Conservation (phyloP, 371 early-diverging fungal species). For the Mucor irregularis region DNA sequence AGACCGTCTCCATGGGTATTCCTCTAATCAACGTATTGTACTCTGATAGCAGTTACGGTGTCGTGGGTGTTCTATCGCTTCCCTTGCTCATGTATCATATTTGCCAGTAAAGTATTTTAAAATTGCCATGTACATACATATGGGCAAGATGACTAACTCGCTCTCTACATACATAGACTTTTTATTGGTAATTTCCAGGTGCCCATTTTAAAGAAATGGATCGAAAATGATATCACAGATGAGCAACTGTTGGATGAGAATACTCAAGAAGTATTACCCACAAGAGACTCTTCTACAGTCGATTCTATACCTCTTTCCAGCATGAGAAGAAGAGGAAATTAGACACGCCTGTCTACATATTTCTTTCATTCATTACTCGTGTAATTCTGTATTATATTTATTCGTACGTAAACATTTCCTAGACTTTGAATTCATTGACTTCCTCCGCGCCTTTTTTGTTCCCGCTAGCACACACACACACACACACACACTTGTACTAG, state of each 20-base stretch:
- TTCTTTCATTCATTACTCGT: too few species aligned
- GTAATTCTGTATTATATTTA: too few species aligned
- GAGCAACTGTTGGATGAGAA: background rate
- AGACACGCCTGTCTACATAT: background rate
- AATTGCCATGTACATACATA: too few species aligned
- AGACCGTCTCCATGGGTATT: constrained; percentile 77
- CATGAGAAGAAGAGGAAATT: constrained; percentile 4
- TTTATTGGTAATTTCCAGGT: constrained; percentile 69
- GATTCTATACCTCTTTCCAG: background rate
- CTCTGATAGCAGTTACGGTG: constrained; percentile 34
- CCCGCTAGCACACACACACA: too few species aligned
- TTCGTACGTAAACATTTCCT: too few species aligned
- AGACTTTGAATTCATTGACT: too few species aligned
- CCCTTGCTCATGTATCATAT: constrained; percentile 77
- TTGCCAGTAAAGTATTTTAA: constrained; percentile 54
- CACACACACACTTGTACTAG: too few species aligned
- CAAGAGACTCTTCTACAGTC: background rate
- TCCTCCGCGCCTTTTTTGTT: too few species aligned
- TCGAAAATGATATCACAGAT: constrained; percentile 30
- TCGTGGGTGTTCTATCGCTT: constrained; percentile 62
- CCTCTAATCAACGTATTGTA: constrained; percentile 79
- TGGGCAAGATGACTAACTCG: too few species aligned
- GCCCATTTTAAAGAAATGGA: constrained; percentile 57
- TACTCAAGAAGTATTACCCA: background rate
- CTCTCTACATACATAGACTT: constrained; percentile 25